Base-by-base conservation (phyloP, 2,329 filamentous ascomycete species). In the Diplodia corticola region DNA sequence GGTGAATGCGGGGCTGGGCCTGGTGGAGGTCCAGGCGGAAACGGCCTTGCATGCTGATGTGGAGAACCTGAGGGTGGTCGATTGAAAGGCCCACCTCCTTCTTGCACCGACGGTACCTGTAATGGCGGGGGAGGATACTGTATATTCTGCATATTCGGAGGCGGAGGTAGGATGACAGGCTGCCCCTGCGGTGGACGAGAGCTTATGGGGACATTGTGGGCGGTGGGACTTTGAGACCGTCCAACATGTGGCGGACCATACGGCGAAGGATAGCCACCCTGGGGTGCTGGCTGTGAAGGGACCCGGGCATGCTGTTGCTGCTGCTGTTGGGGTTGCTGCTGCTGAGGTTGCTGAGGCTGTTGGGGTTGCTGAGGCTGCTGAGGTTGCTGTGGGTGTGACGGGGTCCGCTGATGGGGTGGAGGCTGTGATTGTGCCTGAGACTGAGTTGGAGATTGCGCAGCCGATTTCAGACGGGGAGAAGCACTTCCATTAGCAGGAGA, bases 81-180 rank as follows among this genome's bases (percentile, higher is more conserved):
- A 10, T 44, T 73, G 61, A 74, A 75, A 37, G 74, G 71, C 3
- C 67, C 66, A 7, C 71, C 73, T 26, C 72, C 74, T 50, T 65
- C 69, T 28, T 59, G 53, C 71, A 75, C n/a, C 66, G 70, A 40
- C 71, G 73, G 7, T 24, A 69, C 65, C 24, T 54, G 61, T 22
- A 60, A 54, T 6, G 66, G 73, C 13, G 71, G 67, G 5, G 60
- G 50, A 71, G 76, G 63, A 67, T 55, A 69, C 13, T 73, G 76
- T 69, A 78, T 76, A 7, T 73, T 77, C 33, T 77, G 76, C 70
- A 78, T 76, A 12, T 73, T 77, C 26, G 77, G 71, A 48, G 76
- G 74, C 6, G 75, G 75, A 49, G 77, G 75, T 22, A 78, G 69
- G 48, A 65, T 65, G n/a, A 61, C 57, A 24, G 57, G 40, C 44